Evolutionary conservation across 306 rosid genomes (phyloP), one percentile per base, ranked within the genome.

Genomic region (Begonia masoniana): DNA sequence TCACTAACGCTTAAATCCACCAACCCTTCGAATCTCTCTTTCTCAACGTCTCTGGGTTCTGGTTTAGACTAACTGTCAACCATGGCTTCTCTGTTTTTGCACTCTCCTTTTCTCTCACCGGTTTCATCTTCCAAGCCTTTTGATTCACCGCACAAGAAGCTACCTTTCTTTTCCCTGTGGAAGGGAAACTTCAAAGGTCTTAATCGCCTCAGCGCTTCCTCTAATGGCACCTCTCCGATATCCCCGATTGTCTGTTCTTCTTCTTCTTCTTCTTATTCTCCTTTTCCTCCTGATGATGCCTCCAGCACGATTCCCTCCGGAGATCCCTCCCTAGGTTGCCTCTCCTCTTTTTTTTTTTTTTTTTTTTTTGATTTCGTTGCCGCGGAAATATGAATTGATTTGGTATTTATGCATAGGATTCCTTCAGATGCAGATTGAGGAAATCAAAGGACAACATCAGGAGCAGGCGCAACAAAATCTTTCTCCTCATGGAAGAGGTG

Each of bases 401-500:
- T n/a, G n/a, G n/a, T n/a, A n/a, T n/a, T n/a, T n/a, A n/a, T n/a
- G n/a, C n/a, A n/a, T n/a, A 78, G 63, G 94, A 77, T 63, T 86
- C 86, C 67, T 94, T 36, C 81, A 79, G 65, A 85, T 91, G 99
- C 92, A 91, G 55, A 55, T 91, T 42, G 94, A 73, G 59, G 99
- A 91, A 60, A 91, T 91, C 68, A 83, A 81, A 68, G n/a, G 96
- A 86, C 35, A 85, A 86, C 60, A 75, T 91, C 68, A 75, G 99
- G 53, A 91, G 96, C 60, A 78, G 99, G 17, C 76, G 99, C 57
- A 91, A 91, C 85, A 91, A 91, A 42, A 83, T 91, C 41, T 91
- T 91, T 65, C 73, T 83, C 57, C 96, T 85, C 47, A 86, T 91
- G 96, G 97, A 91, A 71, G 97, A 91, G 96, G 97, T 89, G 31